Conservation (phyloP, 2,329 filamentous ascomycete genomes). For the Tothia fuscella region DNA sequence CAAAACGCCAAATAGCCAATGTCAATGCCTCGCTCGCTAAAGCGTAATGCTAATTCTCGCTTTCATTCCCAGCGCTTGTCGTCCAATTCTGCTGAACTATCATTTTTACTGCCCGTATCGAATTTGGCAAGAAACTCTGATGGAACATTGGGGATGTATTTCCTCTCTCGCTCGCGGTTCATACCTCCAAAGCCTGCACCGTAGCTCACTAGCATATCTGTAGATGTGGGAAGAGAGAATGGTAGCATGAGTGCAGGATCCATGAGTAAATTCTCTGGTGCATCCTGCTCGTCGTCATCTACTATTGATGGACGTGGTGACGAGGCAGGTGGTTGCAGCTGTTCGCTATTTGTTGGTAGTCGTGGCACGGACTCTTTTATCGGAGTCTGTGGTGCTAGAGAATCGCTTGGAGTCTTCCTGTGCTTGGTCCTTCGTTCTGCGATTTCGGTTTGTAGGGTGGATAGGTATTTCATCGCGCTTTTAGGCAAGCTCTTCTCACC, state of each 20-base stretch:
- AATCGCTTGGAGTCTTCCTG: conserved; percentile 11
- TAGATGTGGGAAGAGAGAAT: conserved; percentile 89
- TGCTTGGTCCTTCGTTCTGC: conserved; percentile 31
- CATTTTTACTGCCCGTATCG: conserved; percentile 38
- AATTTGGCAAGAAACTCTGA: conserved; percentile 86
- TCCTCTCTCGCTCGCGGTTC: conserved; percentile 81
- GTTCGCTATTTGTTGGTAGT: conserved; percentile 8
- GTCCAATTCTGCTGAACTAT: background rate
- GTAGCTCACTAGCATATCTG: conserved; percentile 93
- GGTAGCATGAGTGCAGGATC: conserved; percentile 88
- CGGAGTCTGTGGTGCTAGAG: conserved; percentile 23
- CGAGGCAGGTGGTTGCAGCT: background rate
- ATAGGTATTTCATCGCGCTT: conserved; percentile 74
- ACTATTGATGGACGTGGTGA: conserved; percentile 20
- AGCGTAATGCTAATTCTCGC: too few relatives aligned
- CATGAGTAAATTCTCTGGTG: conserved; percentile 64
- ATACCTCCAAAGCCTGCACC: conserved; percentile 88
- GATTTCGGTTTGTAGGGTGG: conserved; percentile 66
- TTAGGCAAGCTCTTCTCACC: conserved; percentile 88
- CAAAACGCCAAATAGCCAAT: too few relatives aligned
- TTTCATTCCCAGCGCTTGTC: conserved; percentile 3
- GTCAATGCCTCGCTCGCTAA: too few relatives aligned
- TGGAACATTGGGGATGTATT: conserved; percentile 92
- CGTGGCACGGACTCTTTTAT: conserved; percentile 14
- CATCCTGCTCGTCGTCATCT: conserved; percentile 53